Evolutionary conservation across 768 basidiomycete genomes (phyloP), one percentile per base, ranked within the genome.

Genomic region (Russula compacta): DNA sequence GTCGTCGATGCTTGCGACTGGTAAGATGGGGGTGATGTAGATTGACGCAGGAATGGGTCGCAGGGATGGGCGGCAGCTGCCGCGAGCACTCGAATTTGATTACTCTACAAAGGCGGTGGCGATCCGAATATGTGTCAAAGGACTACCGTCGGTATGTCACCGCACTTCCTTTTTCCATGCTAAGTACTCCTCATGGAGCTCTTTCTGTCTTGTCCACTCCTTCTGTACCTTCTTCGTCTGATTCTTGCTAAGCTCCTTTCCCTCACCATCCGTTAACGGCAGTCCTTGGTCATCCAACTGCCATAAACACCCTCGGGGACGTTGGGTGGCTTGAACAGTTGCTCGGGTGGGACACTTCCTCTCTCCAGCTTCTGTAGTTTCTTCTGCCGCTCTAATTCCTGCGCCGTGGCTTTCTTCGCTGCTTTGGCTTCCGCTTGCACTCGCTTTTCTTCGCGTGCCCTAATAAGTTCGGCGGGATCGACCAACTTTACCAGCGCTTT

Each of bases 401-500:
- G 80, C 19, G 80, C 74, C 0, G 84, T 88, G 32, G 84, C 86
- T 70, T 94, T 95, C 71, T 87, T 87, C 15, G 83, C 84, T 2
- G 81, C 81, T 69, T 93, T 95, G 19, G 83, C 90, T 62, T 87
- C 85, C 17, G 77, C 77, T 53, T 80, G 79, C 4, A 84, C 86
- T 6, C 83, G 81, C 74, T 97, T 98, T 69, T 94, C 94, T 63
- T 98, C 94, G 49, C 94, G 84, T 2, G 84, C 86, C 69, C 79
- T 86, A 66, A 94, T 83, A 42, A 99, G 78, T 59, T 90, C 84
- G 12, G 83, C 81, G 2, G 95, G 85, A 42, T 90, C 77, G 29
- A 95, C 90, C 46, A 98, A 78, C 73, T 98, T 98, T 61, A 97
- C 89, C 35, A 98, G 83, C 4, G 95, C 95, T 69, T 85, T 86